A percentile compares a stretch with the other conserved stretches of the same genome.
Evolutionary conservation across 495 filamentous ascomycete genomes (phyloP).

Genomic region (Podospora anserina): DNA sequence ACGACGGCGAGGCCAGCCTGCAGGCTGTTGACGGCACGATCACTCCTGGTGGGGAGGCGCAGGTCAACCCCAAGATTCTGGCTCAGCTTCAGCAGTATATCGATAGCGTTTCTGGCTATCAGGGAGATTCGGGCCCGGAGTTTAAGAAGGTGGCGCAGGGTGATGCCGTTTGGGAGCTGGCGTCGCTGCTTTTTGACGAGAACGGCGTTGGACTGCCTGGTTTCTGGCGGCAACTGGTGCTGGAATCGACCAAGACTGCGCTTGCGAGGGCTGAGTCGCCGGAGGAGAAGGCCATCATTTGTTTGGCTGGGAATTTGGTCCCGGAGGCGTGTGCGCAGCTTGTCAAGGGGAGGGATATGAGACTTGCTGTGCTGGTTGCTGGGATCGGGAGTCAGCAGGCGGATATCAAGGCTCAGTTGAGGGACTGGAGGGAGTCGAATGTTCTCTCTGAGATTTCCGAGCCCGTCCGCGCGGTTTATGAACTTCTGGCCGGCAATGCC

Average conservation of each 20-base stretch:
- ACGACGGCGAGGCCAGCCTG: slow-evolving; percentile 26
- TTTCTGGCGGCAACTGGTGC: slow-evolving; percentile 65
- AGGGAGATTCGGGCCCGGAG: slow-evolving; percentile 16
- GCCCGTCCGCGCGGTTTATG: slow-evolving; percentile 81
- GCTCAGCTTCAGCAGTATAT: slow-evolving; percentile 34
- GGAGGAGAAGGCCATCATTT: slow-evolving; percentile 81
- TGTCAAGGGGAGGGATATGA: slow-evolving; percentile 66
- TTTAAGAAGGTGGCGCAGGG: slow-evolving; percentile 47
- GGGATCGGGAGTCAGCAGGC: slow-evolving; percentile 68
- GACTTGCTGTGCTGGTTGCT: slow-evolving; percentile 77
- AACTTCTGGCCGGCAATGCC: slow-evolving; percentile 81
- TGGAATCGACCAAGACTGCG: slow-evolving; percentile 50
- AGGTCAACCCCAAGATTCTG: slow-evolving; percentile 16
- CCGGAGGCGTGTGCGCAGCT: slow-evolving; percentile 77
- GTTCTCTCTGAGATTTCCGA: slow-evolving; percentile 83
- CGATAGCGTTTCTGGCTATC: slow-evolving; percentile 22
- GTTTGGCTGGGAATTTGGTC: slow-evolving; percentile 72
- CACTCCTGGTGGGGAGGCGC: slow-evolving; percentile 12
- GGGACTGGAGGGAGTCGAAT: slow-evolving; percentile 76
- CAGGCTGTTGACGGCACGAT: slow-evolving; percentile 23
- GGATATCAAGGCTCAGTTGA: slow-evolving; percentile 73
- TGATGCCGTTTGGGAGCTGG: slow-evolving; percentile 68
- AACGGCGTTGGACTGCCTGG: slow-evolving; percentile 52
- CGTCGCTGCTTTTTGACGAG: slow-evolving; percentile 83
- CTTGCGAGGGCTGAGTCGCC: slow-evolving; percentile 49